Evolutionary conservation across 2,329 filamentous ascomycete species (phyloP).

Genomic region (Xylaria sp.): DNA sequence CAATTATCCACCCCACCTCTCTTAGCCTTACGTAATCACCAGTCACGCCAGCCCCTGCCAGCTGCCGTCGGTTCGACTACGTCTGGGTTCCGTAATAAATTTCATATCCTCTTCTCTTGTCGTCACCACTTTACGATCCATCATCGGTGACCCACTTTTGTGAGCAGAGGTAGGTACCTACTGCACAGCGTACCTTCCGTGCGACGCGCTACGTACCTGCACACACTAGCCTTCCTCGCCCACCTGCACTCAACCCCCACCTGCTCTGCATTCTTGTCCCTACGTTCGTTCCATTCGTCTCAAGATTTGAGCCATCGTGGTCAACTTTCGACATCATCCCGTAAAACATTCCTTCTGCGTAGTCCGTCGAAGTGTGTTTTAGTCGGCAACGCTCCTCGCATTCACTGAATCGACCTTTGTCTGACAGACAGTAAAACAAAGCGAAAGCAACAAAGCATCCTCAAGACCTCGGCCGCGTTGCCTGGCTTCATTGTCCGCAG

Average conservation of each 20-base stretch:
- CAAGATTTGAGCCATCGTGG: conserved; percentile 3
- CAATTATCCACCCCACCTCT: conserved; percentile 24
- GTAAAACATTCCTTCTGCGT: neutral
- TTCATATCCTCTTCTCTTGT: conserved; percentile 2
- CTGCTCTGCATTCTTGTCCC: conserved; percentile 1
- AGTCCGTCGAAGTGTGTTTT: conserved; percentile 13
- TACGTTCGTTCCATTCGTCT: neutral
- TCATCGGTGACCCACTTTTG: conserved; percentile 11
- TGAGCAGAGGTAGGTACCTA: neutral
- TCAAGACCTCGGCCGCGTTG: conserved; percentile 9
- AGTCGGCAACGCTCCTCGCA: conserved; percentile 16
- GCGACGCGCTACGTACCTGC: too few relatives aligned
- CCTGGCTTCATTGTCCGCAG: conserved; percentile 23
- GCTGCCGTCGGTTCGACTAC: conserved; percentile 26
- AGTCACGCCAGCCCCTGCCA: conserved; percentile 18
- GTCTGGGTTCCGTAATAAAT: conserved; percentile 24
- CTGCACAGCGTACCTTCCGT: neutral
- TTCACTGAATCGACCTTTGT: conserved; percentile 13
- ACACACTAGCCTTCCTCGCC: neutral
- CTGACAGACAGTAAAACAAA: conserved; percentile 18
- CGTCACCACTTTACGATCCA: conserved; percentile 7
- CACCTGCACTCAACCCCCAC: neutral
- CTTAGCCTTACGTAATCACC: conserved; percentile 27
- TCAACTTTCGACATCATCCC: conserved; percentile 6
- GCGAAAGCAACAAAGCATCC: conserved; percentile 21